Percentiles rank a stretch among this genome's conserved stretches.
Evolutionary conservation across 2,329 filamentous ascomycete genomes (phyloP).

Genomic region (Ceratocystis lukuohia): DNA sequence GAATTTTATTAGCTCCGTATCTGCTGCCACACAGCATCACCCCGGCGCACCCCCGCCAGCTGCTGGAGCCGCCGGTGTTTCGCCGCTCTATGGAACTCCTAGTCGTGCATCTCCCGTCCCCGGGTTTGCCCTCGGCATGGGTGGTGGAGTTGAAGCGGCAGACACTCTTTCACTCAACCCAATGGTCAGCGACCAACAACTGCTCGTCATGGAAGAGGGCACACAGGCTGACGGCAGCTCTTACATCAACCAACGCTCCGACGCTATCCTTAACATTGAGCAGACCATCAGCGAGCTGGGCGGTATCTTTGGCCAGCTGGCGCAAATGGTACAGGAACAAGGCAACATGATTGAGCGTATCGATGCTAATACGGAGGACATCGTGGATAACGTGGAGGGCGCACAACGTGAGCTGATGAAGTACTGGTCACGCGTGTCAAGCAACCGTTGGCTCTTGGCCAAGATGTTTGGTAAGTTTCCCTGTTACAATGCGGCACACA

Average conservation of each 20-base stretch:
- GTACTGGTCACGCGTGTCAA: slow-evolving; percentile 88
- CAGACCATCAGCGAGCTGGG: slow-evolving; percentile 88
- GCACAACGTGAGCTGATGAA: slow-evolving; percentile 91
- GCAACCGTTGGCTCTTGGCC: slow-evolving; percentile 89
- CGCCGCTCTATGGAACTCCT: slow-evolving; percentile 74
- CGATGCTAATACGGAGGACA: slow-evolving; percentile 93
- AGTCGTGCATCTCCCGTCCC: slow-evolving; percentile 52
- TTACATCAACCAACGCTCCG: slow-evolving; percentile 86
- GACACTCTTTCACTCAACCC: slow-evolving; percentile 79
- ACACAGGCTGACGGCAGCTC: slow-evolving; percentile 57
- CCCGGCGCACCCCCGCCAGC: slow-evolving; percentile 26
- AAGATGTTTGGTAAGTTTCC: slow-evolving; percentile 41
- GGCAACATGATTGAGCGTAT: slow-evolving; percentile 96
- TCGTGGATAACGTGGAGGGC: slow-evolving; percentile 96
- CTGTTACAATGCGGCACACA: too few relatives aligned
- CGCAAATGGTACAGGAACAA: slow-evolving; percentile 94
- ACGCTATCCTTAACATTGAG: slow-evolving; percentile 94
- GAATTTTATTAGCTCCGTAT: slow-evolving; percentile 88
- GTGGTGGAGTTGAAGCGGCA: slow-evolving; percentile 60
- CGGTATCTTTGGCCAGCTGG: slow-evolving; percentile 80
- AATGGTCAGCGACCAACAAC: slow-evolving; percentile 62
- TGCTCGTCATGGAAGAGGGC: slow-evolving; percentile 87
- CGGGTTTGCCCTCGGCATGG: slow-evolving; percentile 58
- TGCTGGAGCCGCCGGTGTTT: slow-evolving; percentile 43
- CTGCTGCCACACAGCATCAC: slow-evolving; percentile 56